Evolutionary conservation across 2,329 filamentous ascomycete genomes (phyloP), one percentile per base, ranked within the genome.

Genomic region (Colletotrichum noveboracense): DNA sequence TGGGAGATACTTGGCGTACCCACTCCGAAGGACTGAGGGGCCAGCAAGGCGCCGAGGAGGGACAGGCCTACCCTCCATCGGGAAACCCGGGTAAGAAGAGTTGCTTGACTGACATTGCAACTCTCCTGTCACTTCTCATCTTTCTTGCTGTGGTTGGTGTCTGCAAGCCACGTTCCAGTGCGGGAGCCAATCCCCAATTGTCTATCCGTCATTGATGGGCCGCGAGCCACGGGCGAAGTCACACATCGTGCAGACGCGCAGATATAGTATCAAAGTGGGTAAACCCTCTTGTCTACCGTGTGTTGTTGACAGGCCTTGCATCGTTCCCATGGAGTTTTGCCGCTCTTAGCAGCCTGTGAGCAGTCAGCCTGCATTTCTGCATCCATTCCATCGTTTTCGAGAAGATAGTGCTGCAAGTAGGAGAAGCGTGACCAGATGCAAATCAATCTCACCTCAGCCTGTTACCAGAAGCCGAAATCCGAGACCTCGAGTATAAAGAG

Each of bases 91-190:
- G 38, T 65, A 73, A 30, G 38, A 18, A 72, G 30, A 62, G 14
- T 21, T 28, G 32, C 38, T 72, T 58, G 21, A 58, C 30, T 69
- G 48, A 56, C 32, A 48, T 32, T 68, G 34, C 24, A 68, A 73
- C 43, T 58, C 32, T 52, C 24, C n/a, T 64, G 56, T 76, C 74
- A 76, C 4, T 55, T 66, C 58, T 69, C 74, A 69, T 64, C 64
- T 61, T 65, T 7, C 28, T 30, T 56, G 26, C 16, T 60, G 30
- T 60, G 34, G 13, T 30, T 70, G 67, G 30, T 38, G 58, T 55
- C 60, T 76, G 58, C 74, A 76, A 72, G 70, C 70, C 74, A 74
- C 70, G 28, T 74, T 73, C 6, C 18, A 28, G 18, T 58, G 32
- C 55, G 28, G 65, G n/a, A 32, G 28, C 74, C 70, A 74, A 64